Base-by-base conservation (phyloP, 2,329 filamentous ascomycete species). In the Lachnellula occidentalis region DNA sequence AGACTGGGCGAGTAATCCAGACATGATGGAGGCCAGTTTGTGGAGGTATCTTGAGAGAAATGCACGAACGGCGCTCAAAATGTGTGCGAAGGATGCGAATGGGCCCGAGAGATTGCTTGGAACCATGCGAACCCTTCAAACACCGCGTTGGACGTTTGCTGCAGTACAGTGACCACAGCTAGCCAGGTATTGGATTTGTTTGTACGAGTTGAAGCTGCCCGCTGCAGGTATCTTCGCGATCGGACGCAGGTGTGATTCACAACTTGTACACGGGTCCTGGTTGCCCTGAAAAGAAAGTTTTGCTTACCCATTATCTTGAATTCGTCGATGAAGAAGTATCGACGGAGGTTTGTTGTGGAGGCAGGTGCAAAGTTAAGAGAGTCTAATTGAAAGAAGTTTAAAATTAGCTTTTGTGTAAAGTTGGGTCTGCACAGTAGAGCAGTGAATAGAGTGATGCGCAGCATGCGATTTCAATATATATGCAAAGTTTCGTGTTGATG, bases 281-380 rank as follows among this genome's bases (percentile, higher is more conserved):
- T 52, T 55, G 51, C 50, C 51, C 46, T 39, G 27, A 54, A 62
- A 64, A 55, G 53, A 64, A 64, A 62, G 45, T 42, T 51, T 58
- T 66, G 66, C 66, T 69, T 69, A 69, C 66, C 66, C 66, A 69
- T 69, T 65, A 61, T 67, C 37, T 62, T 45, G 56, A 60, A 50
- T 64, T 48, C 41, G 27, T 8, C 12, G 60, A 58, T 61, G 50
- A 52, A 64, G 64, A 66, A 68, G 55, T 65, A 59, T 61, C 63
- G 63, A 65, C 59, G 45, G 58, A 49, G 51, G 63, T 70, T 31
- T 70, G 53, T 59, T 47, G 53, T 50, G 41, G 57, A 50, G 56
- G 60, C 53, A 64, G 59, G 61, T 56, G 50, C 54, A 45, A 56
- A 59, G 51, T 55, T 54, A 43, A 49, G n/a, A 27, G 48, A 51